Base-by-base conservation (phyloP, 2,329 filamentous ascomycete genomes). In the Sporothrix dimorphospora region DNA sequence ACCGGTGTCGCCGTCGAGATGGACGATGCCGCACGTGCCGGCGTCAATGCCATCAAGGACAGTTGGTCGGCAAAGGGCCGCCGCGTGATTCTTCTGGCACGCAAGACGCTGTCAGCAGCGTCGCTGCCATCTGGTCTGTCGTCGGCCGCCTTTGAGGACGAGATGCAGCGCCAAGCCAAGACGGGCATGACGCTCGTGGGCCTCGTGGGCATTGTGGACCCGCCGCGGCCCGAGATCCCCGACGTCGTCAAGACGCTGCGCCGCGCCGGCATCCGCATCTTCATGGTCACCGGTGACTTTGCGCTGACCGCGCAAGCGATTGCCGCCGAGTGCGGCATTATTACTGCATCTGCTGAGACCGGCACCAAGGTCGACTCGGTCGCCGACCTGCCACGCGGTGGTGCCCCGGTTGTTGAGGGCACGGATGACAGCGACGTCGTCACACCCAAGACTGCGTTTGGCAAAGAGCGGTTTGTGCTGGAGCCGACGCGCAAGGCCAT, bases 211-310 rank as follows among this genome's bases (percentile, higher is more conserved):
- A 89, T 96, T 42, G 92, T 94, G 69, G 93, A 95, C 75, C 93
- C 93, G 1, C 89, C 92, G 70, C 89, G 92, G 0, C 86, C 89
- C 0, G 92, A 94, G 78, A 93, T 93, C 4, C 89, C 87, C 0
- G 86, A 86, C 2, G 89, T 91, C 0, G 88, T 93, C 55, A 81
- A 83, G n/a, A 92, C 87, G 0, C 83, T 94, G 19, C 87, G 91
- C 14, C 84, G 87, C 1, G 92, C 92, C 4, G 90, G 91, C 1
- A 91, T 94, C 70, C 85, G 90, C n/a, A 89, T 94, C 40, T 91
- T 92, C 79, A 94, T 94, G 92, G 92, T 94, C 0, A 94, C 92
- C 1, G 91, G 92, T 11, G 92, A 94, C 77, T 94, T 92, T 78
- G 90, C 90, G 34, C 85, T 94, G 19, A 94, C 92, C 0, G 92